These are phyloP conservation scores for Colletotrichum truncatum DNA, from an alignment of 2,329 filamentous ascomycete genomes.

Conservation along the genomic window DNA sequence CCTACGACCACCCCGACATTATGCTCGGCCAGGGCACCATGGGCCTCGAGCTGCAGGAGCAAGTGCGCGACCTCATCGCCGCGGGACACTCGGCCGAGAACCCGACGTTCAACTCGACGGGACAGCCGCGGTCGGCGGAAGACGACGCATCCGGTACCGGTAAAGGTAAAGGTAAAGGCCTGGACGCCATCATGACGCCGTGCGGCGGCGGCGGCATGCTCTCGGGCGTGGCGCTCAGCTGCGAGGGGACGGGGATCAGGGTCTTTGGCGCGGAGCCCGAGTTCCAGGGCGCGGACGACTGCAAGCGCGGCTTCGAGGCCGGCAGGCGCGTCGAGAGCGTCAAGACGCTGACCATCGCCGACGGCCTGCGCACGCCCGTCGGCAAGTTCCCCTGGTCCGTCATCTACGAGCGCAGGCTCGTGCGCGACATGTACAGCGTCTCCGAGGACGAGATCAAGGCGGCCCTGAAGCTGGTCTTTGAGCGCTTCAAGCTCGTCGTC, in stretches of 20 bases:
- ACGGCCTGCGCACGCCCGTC: conserved; percentile 87
- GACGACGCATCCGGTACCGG: no score
- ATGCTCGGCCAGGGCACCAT: conserved; percentile 94
- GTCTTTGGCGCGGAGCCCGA: conserved; percentile 91
- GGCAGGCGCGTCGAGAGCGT: conserved; percentile 74
- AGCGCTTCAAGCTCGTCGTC: conserved; percentile 89
- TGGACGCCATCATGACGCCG: conserved; percentile 82
- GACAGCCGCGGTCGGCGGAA: background rate
- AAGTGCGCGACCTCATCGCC: conserved; percentile 67
- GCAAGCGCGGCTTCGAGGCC: conserved; percentile 71
- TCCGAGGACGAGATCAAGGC: conserved; percentile 83
- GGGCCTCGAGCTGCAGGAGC: conserved; percentile 81
- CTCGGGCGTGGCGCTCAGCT: conserved; percentile 81
- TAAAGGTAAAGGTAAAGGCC: conserved; percentile 43
- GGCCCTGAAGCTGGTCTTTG: conserved; percentile 81
- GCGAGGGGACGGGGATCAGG: conserved; percentile 73
- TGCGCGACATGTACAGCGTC: conserved; percentile 76
- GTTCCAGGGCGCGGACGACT: conserved; percentile 87
- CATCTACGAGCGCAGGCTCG: conserved; percentile 76
- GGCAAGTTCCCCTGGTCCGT: conserved; percentile 80
- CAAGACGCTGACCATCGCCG: conserved; percentile 82
- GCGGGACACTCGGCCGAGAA: conserved; percentile 30
- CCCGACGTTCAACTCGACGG: conserved; percentile 24
- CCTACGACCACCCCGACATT: conserved; percentile 92
- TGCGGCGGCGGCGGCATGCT: conserved; percentile 91